These are phyloP conservation scores for Penicillium angulare DNA, from an alignment of 495 filamentous ascomycete species.

Conservation along the genomic window DNA sequence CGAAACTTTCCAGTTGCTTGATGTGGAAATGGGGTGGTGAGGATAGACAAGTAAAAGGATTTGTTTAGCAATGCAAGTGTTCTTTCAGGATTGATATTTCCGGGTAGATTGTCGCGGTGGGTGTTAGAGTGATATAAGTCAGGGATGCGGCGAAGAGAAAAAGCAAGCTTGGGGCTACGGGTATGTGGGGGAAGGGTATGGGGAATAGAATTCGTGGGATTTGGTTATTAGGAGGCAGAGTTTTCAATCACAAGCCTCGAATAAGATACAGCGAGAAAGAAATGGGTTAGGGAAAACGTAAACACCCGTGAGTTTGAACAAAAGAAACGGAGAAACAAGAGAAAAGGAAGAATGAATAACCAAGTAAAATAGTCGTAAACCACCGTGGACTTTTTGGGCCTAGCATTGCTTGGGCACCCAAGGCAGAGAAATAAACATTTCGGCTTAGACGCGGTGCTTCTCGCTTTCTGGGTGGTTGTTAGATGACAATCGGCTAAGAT, in stretches of 20 bases:
- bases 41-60: neutral
- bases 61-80: neutral
- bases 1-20: neutral
- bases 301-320: conserved; percentile 16
- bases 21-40: neutral
- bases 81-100: neutral
- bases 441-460: conserved; percentile 63
- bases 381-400: conserved; percentile 34
- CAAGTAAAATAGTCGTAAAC: conserved; percentile 31
- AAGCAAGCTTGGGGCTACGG: conserved; percentile 12
- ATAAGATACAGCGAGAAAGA: conserved; percentile 45
- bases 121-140: conserved; percentile 1
- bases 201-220: conserved; percentile 16
- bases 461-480: conserved; percentile 63
- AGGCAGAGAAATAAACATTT: conserved; percentile 7
- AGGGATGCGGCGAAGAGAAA: too few relatives aligned
- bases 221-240: conserved; percentile 25
- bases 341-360: conserved; percentile 11
- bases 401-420: conserved; percentile 10
- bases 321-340: conserved; percentile 2
- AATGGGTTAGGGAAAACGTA: conserved; percentile 21
- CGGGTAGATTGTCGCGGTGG: neutral
- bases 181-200: conserved; percentile 2
- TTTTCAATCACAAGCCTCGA: conserved; percentile 32
- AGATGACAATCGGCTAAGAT: conserved; percentile 12